These are phyloP conservation scores for Flueggea neowawraea DNA, from an alignment of 441 rosid species.

Conservation along the genomic window DNA sequence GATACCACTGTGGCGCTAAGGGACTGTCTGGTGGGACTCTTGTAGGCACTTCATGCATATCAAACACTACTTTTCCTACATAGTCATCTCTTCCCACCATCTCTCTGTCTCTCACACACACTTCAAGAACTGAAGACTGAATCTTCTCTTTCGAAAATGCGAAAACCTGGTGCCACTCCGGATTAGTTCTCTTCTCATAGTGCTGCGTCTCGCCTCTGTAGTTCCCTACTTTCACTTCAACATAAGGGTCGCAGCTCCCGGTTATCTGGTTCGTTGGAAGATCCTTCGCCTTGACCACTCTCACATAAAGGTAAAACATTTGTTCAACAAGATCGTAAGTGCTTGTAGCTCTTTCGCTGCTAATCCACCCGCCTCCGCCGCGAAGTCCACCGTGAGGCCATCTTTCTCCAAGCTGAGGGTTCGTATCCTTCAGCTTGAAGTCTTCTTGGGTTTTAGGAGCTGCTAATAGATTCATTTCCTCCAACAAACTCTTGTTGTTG, in stretches of 20 bases:
- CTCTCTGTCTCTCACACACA: conserved; percentile 71
- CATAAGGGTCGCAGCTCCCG: conserved; percentile 86
- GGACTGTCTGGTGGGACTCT: conserved; percentile 97
- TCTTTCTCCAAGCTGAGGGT: conserved; percentile 86
- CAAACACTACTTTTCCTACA: conserved; percentile 66
- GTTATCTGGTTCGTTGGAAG: conserved; percentile 69
- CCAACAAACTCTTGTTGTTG: too few species aligned
- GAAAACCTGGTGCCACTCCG: conserved; percentile 91
- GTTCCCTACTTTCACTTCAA: conserved; percentile 92
- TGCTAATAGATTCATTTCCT: conserved; percentile 45
- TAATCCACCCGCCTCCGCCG: conserved; percentile 62
- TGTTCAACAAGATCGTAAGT: conserved; percentile 91
- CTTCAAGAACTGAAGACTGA: conserved; percentile 86
- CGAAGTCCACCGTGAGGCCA: conserved; percentile 72
- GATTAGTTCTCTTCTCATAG: conserved; percentile 90
- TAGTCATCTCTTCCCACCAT: conserved; percentile 76
- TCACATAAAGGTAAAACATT: conserved; percentile 74
- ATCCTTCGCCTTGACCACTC: conserved; percentile 89
- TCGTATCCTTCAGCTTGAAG: conserved; percentile 78
- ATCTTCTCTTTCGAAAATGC: conserved; percentile 94
- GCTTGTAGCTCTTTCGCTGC: conserved; percentile 63
- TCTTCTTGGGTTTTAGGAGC: conserved; percentile 62
- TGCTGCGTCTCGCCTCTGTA: conserved; percentile 82
- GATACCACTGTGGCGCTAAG: conserved; percentile 95
- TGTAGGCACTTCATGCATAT: conserved; percentile 85